These are phyloP conservation scores for Cystofilobasidium capitatum DNA, from an alignment of 768 basidiomycete species.

Conservation along the genomic window DNA sequence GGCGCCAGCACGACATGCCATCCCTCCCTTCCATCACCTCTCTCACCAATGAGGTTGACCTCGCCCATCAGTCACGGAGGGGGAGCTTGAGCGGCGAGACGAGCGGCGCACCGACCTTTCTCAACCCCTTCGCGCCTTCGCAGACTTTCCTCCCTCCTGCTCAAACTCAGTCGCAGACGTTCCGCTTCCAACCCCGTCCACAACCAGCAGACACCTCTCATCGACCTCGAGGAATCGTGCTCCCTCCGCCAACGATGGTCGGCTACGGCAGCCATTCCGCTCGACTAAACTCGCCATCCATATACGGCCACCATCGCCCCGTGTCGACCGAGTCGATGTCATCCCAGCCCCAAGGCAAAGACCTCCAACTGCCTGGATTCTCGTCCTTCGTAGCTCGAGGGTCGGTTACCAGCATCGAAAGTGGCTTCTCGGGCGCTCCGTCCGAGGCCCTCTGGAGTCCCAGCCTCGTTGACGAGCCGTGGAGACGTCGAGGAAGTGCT, in stretches of 20 bases:
- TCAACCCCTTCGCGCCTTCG: neutral
- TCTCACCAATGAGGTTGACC: neutral
- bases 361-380: neutral
- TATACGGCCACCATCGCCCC: slow-evolving; percentile 1
- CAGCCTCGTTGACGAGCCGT: neutral
- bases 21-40: neutral
- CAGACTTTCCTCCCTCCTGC: neutral
- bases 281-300: neutral
- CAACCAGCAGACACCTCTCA: neutral
- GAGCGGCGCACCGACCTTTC: neutral
- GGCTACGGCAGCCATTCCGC: neutral
- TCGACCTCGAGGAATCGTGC: neutral
- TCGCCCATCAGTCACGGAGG: neutral
- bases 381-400: neutral
- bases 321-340: neutral
- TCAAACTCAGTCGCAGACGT: neutral
- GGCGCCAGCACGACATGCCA: neutral
- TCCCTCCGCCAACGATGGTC: neutral
- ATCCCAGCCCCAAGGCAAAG: neutral
- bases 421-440: neutral
- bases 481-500: neutral
- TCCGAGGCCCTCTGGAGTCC: neutral
- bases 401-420: neutral
- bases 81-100: neutral
- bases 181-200: slow-evolving; percentile 1